Base-by-base conservation (phyloP, 441 rosid genomes). In the Melastoma candidum region DNA sequence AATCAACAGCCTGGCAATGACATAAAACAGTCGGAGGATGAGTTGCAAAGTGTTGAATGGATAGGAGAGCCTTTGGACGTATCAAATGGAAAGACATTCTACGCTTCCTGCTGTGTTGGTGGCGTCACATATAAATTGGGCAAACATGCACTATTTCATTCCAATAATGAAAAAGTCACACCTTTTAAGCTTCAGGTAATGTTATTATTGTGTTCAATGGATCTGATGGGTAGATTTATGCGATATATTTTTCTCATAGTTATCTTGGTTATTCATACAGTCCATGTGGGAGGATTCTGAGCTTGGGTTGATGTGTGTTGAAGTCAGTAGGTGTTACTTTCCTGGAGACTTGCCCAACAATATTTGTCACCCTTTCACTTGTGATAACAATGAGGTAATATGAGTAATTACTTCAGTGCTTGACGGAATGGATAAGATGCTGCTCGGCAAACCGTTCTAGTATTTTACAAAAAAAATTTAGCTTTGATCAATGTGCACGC, bases 121-220 rank as follows among this genome's bases (percentile, higher is more conserved):
- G 95, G 90, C 53, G 69, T 63, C 43, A 61, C 65, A 6, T 85
- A 82, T 67, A 77, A 74, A 69, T 61, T 82, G 72, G 72, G 75
- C 48, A 81, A 78, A 73, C 77, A 82, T 49, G 87, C 77, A 17
- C 78, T 85, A 63, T 68, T 82, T 60, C 70, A 47, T 50, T 72
- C 68, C 49, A 59, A 68, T 64, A 64, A 57, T 12, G 63, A 63
- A 49, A 80, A 71, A 54, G 56, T 63, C 61, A 61, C 68, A 52
- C 95, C 90, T 13, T 78, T 74, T 52, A 82, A 80, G 59, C 80
- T 85, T 71, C 79, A 78, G 90, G 95, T 60, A 50, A 73, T 73
- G 58, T 45, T 45, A 64, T 10, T 12, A 12, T 58, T 55, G 26
- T 43, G 10, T 32, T 47, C 41, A 48, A 32, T 32, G 41, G 41